Evolutionary conservation across 2,329 filamentous ascomycete species (phyloP).

Genomic region (Colletotrichum sp.): DNA sequence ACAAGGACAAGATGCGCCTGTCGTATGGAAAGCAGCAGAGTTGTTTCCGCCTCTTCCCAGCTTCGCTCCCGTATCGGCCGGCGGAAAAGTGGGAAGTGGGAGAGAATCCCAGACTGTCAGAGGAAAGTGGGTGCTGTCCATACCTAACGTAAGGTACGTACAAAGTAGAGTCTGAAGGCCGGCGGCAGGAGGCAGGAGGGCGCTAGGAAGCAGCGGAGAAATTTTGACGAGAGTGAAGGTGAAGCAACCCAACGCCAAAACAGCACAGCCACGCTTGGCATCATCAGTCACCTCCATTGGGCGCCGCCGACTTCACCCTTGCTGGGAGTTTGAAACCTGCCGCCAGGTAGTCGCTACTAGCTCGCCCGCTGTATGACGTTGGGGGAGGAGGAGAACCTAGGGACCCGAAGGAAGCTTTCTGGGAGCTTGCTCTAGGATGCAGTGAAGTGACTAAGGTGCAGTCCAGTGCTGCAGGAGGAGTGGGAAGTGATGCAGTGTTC

Average conservation of each 20-base stretch:
- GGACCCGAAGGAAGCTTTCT: not conserved
- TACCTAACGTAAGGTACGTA: not conserved
- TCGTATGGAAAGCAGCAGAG: not conserved
- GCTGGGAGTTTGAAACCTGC: conserved; percentile 12
- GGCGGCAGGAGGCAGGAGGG: not conserved
- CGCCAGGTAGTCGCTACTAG: not conserved
- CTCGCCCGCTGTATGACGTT: conserved; percentile 17
- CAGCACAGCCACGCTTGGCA: conserved; percentile 23
- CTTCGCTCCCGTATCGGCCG: not conserved
- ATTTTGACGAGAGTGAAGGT: not conserved
- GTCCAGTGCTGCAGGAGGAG: not conserved
- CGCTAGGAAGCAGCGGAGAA: conserved; percentile 17
- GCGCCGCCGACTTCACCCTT: not conserved
- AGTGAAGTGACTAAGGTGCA: not conserved
- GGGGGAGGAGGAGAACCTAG: not conserved
- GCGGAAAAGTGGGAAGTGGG: not conserved
- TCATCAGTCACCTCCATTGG: not conserved
- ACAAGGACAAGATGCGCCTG: not conserved
- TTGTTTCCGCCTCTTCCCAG: not conserved
- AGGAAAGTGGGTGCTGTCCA: not conserved
- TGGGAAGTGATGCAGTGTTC: not conserved
- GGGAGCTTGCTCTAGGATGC: not conserved
- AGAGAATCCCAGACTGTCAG: not conserved
- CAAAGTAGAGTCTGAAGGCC: not conserved
- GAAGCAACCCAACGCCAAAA: conserved; percentile 10